Evolutionary conservation across 176 grass and related monocot genomes (phyloP).

Genomic region (Saccharum officinarum): DNA sequence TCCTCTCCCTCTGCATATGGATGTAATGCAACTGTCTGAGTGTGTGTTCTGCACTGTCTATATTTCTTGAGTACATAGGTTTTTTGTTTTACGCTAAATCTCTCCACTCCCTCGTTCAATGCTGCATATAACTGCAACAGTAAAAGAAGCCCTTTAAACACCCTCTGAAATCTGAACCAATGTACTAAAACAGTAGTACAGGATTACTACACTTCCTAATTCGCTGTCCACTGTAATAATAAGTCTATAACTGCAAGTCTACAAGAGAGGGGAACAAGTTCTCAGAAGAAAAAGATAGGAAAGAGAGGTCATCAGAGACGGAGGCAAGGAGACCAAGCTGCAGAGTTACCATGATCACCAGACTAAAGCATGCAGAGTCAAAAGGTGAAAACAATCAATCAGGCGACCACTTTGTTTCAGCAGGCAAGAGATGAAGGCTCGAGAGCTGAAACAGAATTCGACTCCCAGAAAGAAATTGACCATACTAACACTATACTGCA

Average conservation of each 20-base stretch:
- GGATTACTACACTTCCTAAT: background rate
- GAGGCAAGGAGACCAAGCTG: conserved; percentile 41
- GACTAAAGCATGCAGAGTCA: conserved; percentile 45
- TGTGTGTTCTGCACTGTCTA: background rate
- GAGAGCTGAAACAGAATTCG: background rate
- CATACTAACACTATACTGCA: conserved; percentile 4
- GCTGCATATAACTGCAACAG: background rate
- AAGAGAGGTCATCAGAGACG: background rate
- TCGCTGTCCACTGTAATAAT: background rate
- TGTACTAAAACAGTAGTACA: background rate
- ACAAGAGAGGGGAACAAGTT: background rate
- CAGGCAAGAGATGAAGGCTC: background rate
- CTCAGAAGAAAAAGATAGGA: background rate
- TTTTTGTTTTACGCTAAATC: background rate
- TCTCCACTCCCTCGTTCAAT: background rate
- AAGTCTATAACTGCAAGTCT: background rate
- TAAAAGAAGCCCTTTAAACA: background rate
- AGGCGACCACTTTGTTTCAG: background rate
- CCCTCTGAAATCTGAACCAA: background rate
- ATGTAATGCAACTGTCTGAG: background rate
- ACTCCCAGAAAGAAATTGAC: background rate
- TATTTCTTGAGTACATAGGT: background rate
- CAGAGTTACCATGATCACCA: conserved; percentile 41
- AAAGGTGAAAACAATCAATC: conserved; percentile 31
- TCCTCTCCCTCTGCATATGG: background rate